These are phyloP conservation scores for Takashimella koratensis DNA, from an alignment of 1,284 basidiomycete genomes.

Conservation along the genomic window DNA sequence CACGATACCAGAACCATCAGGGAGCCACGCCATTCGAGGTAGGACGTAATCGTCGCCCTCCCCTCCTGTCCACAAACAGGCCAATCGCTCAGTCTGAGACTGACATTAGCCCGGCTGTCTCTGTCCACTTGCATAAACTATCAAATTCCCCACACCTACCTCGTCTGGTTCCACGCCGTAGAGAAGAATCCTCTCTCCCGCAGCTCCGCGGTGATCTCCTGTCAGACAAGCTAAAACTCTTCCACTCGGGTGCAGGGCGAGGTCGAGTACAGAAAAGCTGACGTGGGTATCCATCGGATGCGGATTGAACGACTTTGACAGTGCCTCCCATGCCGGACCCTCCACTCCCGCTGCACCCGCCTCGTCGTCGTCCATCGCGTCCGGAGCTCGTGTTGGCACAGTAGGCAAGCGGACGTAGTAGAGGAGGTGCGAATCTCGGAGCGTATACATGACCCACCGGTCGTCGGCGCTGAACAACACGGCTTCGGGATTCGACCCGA, in stretches of 20 bases:
- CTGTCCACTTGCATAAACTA: not conserved
- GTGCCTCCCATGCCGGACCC: slow-evolving; percentile 14
- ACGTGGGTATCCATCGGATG: slow-evolving; percentile 46
- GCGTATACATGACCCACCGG: slow-evolving; percentile 37
- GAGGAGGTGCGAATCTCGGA: slow-evolving; percentile 36
- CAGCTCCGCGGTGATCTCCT: slow-evolving; percentile 44
- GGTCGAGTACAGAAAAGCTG: slow-evolving; percentile 61
- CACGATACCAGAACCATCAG: slow-evolving; percentile 42
- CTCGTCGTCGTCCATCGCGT: slow-evolving; percentile 1
- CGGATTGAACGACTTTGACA: slow-evolving; percentile 44
- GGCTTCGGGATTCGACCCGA: slow-evolving; percentile 44
- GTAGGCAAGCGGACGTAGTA: slow-evolving; percentile 27
- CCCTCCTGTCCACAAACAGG: slow-evolving; percentile 42
- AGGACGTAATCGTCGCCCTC: slow-evolving; percentile 46
- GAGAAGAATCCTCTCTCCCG: slow-evolving; percentile 37
- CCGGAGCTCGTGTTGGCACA: not conserved
- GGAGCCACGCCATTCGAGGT: slow-evolving; percentile 48
- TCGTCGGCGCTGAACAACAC: slow-evolving; percentile 36
- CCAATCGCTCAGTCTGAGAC: slow-evolving; percentile 35
- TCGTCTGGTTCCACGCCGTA: slow-evolving; percentile 37
- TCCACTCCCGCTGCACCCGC: not conserved
- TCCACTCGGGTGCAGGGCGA: slow-evolving; percentile 45
- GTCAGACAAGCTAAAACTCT: slow-evolving; percentile 46
- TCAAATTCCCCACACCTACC: slow-evolving; percentile 14
- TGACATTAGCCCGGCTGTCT: slow-evolving; percentile 1